phyloP scores from a whole-genome alignment of 805 yeast species.

The Candida nemodendra region DNA sequence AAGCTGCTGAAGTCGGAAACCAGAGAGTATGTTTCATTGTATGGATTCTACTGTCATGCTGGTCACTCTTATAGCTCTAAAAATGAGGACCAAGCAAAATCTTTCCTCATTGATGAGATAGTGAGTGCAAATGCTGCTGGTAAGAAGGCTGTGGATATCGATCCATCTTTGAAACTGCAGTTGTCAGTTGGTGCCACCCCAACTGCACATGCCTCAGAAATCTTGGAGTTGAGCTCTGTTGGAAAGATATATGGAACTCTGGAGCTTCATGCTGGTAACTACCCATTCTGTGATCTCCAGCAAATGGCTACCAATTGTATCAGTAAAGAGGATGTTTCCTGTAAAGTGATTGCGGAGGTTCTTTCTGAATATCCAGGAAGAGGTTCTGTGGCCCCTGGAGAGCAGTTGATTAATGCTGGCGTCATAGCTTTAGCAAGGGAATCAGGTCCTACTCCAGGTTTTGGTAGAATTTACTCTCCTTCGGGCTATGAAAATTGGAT shows the following conservation, averaged over 20 bases:
- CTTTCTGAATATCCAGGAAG: conserved; percentile 58
- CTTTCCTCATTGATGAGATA: conserved; percentile 54
- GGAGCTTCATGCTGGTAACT: conserved; percentile 83
- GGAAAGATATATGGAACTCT: conserved; percentile 38
- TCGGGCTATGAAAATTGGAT: conserved; percentile 53
- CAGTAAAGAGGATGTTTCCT: conserved; percentile 43
- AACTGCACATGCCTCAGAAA: conserved; percentile 60
- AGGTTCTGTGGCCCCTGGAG: conserved; percentile 52
- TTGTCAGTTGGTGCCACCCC: conserved; percentile 84
- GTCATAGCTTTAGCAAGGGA: conserved; percentile 70
- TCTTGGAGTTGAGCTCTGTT: conserved; percentile 17
- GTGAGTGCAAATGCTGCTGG: conserved; percentile 56
- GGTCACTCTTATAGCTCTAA: conserved; percentile 67
- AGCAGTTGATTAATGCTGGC: conserved; percentile 68
- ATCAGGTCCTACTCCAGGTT: conserved; percentile 57
- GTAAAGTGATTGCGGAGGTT: conserved; percentile 56
- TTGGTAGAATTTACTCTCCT: conserved; percentile 43
- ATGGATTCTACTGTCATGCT: conserved; percentile 77
- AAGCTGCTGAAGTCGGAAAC: conserved; percentile 26
- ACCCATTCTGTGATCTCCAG: conserved; percentile 70
- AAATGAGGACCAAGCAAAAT: conserved; percentile 45
- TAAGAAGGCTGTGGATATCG: conserved; percentile 33
- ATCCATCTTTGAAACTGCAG: conserved; percentile 39
- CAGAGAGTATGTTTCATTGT: conserved; percentile 41
- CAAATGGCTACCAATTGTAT: conserved; percentile 71